Base-by-base conservation (phyloP, 148 eudicot species). In the Mesembryanthemum crystallinum region DNA sequence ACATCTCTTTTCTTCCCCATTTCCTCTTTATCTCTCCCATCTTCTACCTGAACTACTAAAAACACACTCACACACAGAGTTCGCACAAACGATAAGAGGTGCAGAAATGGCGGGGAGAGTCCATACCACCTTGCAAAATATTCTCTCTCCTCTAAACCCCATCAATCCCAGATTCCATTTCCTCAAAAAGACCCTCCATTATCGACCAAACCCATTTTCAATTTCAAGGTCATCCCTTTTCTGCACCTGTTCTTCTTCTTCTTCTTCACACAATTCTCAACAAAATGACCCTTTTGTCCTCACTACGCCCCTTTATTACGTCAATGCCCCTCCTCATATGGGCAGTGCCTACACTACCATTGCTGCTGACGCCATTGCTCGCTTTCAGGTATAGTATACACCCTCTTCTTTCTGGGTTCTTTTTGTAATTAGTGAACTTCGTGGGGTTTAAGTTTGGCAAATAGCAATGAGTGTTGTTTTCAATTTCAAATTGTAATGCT, bases 261-360 rank as follows among this genome's bases (percentile, higher is more conserved):
- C 77, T 58, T 57, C 42, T 39, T 23, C 65, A 42, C 18, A 39
- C 15, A 7, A 61, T 58, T 54, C 78, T 55, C 75, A 54, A 23
- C 35, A 30, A 14, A 47, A 45, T 47, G 72, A 84, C 27, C 76
- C 88, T 37, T 96, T 88, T 80, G 97, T 96, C 78, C 77, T 96
- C 71, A 96, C 99, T 8, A 96, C 99, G 52, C 99, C 99, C 3
- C 93, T 96, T 73, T 96, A 96, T 85, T 96, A 96, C 82, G 99
- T 96, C 6, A 96, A 96, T 89, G 99, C 97, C 83, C 98, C 98
- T 81, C 99, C 99, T 64, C 99, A 96, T 67, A 88, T 96, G 97
- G 99, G 99, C 60, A 96, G 99, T 60, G 99, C 99, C 66, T 96
- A 96, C 81, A 88, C 99, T 82, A 96, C 98, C 80, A 92, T 96